phyloP scores from a whole-genome alignment of 83 land plant genomes.

The Isoetes engelmannii region DNA sequence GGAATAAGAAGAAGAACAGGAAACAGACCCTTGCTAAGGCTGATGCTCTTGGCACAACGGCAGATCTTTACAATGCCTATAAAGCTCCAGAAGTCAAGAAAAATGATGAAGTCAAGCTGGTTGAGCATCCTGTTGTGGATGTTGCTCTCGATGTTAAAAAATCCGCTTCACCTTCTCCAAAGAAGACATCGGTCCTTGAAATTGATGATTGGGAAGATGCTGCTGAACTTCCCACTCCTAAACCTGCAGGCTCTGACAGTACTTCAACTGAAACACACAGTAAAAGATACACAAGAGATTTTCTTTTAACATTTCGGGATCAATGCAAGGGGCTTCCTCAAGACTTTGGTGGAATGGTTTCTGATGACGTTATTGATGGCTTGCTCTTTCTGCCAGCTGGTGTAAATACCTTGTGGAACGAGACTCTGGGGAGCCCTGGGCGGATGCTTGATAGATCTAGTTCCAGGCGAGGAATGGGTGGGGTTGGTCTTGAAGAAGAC shows the following conservation, averaged over 20 bases:
- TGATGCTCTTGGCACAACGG: slow-evolving; percentile 74
- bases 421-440: slow-evolving; percentile 42
- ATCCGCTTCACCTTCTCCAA: slow-evolving; percentile 16
- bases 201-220: slow-evolving; percentile 95
- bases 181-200: slow-evolving; percentile 38
- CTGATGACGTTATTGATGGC: too few species aligned
- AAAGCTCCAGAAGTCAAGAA: slow-evolving; percentile 79
- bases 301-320: slow-evolving; percentile 51
- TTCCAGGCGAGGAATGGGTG: not conserved
- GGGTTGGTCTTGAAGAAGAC: slow-evolving; percentile 48
- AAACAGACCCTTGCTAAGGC: slow-evolving; percentile 68
- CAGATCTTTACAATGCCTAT: slow-evolving; percentile 83
- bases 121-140: slow-evolving; percentile 20
- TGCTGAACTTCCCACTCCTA: slow-evolving; percentile 62
- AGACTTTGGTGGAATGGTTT: slow-evolving; percentile 32
- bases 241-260: slow-evolving; percentile 2
- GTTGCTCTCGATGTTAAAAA: slow-evolving; percentile 19
- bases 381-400: too few species aligned
- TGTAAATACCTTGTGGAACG: too few species aligned
- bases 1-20: slow-evolving; percentile 53
- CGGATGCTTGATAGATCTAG: slow-evolving; percentile 35
- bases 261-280: not conserved
- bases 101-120: slow-evolving; percentile 20
- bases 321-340: slow-evolving; percentile 50
- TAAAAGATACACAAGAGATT: slow-evolving; percentile 64